Evolutionary conservation across 2,329 filamentous ascomycete genomes (phyloP).

Genomic region (Clarireedia hainanense): DNA sequence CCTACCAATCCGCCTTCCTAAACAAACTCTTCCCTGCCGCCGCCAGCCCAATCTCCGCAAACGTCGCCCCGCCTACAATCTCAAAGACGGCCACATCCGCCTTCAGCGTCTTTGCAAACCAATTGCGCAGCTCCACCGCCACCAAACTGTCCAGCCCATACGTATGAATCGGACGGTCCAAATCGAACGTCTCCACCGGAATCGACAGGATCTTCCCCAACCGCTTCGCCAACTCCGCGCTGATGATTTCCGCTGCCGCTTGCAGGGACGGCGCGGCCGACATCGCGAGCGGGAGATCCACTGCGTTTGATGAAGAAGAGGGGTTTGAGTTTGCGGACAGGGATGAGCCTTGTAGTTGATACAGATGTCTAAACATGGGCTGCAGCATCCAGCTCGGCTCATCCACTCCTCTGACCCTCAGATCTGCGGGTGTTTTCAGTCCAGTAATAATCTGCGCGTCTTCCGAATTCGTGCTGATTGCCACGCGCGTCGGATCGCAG

Average conservation of each 20-base stretch:
- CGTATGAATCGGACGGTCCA: conserved; percentile 30
- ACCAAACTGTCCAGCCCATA: conserved; percentile 32
- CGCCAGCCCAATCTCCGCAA: not conserved
- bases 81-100: not conserved
- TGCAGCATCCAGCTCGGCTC: not conserved
- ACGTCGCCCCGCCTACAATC: not conserved
- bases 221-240: conserved; percentile 31
- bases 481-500: not conserved
- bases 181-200: conserved; percentile 37
- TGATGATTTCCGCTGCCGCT: not conserved
- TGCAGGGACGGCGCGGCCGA: not conserved
- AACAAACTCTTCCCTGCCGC: not conserved
- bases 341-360: not conserved
- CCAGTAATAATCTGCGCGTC: not conserved
- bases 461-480: not conserved
- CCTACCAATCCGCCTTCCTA: not conserved
- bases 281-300: not conserved
- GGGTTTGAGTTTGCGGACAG: not conserved
- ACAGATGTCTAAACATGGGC: not conserved
- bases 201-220: conserved; percentile 34
- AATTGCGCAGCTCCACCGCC: conserved; percentile 29
- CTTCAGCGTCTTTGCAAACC: conserved; percentile 28
- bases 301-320: not conserved
- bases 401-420: not conserved
- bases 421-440: not conserved